Conservation (phyloP, 306 rosid genomes). For the Cicer pinnatifidum region DNA sequence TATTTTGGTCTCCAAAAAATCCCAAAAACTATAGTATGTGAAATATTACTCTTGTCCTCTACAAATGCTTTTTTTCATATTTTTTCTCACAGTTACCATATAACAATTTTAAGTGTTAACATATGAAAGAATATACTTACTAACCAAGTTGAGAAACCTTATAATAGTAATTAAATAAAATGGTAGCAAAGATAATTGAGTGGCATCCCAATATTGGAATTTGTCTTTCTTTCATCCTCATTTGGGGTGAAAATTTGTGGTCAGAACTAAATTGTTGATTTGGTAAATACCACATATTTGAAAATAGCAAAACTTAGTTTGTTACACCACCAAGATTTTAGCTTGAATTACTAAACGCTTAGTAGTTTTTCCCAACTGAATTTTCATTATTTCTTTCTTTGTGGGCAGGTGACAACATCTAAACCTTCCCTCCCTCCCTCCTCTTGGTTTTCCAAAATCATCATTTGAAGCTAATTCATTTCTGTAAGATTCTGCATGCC, state of each 20-base stretch:
- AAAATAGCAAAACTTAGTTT: conserved; percentile 36
- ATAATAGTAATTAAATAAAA: not conserved
- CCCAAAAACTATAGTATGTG: too few relatives aligned
- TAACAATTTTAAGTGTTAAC: not conserved
- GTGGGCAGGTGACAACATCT: conserved; percentile 4
- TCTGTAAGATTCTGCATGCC: conserved; percentile 22
- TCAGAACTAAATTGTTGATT: conserved; percentile 36
- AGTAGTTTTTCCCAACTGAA: conserved; percentile 2
- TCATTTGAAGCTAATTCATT: conserved; percentile 7
- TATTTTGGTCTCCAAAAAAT: too few relatives aligned
- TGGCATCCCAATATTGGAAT: conserved; percentile 15
- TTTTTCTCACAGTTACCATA: not conserved
- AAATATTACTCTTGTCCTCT: too few relatives aligned
- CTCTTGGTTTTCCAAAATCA: not conserved
- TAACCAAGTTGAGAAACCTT: not conserved
- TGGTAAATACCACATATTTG: conserved; percentile 42
- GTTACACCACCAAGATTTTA: conserved; percentile 37
- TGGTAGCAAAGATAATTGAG: conserved; percentile 4
- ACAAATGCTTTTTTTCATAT: not conserved
- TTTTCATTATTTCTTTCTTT: conserved; percentile 29
- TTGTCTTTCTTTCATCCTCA: conserved; percentile 13
- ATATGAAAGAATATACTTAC: not conserved
- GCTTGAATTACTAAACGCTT: conserved; percentile 6
- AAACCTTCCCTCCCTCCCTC: not conserved
- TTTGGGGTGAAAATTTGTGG: conserved; percentile 39